Percentiles rank a stretch among this genome's conserved stretches.
Evolutionary conservation across 176 grass and related monocot genomes (phyloP).

Genomic region (Dendrocalamus sinicus): DNA sequence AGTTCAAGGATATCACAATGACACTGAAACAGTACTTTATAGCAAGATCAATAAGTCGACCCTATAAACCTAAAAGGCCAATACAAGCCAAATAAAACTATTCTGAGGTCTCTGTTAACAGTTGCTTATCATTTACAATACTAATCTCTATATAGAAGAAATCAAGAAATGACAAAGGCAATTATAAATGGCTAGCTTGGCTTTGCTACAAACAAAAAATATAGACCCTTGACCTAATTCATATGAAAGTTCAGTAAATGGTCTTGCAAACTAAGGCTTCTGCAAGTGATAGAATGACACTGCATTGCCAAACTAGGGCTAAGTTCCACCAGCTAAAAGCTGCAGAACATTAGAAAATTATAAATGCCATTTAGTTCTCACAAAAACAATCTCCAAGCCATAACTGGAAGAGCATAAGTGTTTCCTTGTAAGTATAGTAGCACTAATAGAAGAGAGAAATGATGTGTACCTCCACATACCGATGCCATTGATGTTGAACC

Average conservation of each 20-base stretch:
- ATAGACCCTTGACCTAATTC: constrained; percentile 16
- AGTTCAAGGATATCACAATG: constrained; percentile 2
- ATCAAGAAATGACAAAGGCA: constrained; percentile 17
- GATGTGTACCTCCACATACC: constrained; percentile 85
- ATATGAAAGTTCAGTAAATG: constrained; percentile 30
- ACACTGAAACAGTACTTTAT: neutral
- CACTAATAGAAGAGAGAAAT: constrained; percentile 16
- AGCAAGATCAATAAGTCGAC: neutral
- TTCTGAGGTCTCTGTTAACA: constrained; percentile 30
- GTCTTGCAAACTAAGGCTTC: constrained; percentile 15
- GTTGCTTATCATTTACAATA: neutral
- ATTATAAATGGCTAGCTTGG: neutral
- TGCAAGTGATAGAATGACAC: constrained; percentile 12
- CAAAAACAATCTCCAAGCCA: constrained; percentile 20
- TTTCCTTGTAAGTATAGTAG: constrained; percentile 29
- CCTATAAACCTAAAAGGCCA: neutral
- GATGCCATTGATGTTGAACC: constrained; percentile 99
- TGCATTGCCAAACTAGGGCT: neutral
- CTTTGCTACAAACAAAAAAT: constrained; percentile 6
- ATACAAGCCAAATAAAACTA: constrained; percentile 10
- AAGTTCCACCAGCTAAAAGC: constrained; percentile 22
- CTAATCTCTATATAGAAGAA: neutral
- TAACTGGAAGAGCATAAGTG: constrained; percentile 4
- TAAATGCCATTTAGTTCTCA: constrained; percentile 15
- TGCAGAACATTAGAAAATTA: constrained; percentile 13